Evolutionary conservation across 1,284 basidiomycete genomes (phyloP), one percentile per base, ranked within the genome.

Genomic region (Cutaneotrichosporon spelunceum): DNA sequence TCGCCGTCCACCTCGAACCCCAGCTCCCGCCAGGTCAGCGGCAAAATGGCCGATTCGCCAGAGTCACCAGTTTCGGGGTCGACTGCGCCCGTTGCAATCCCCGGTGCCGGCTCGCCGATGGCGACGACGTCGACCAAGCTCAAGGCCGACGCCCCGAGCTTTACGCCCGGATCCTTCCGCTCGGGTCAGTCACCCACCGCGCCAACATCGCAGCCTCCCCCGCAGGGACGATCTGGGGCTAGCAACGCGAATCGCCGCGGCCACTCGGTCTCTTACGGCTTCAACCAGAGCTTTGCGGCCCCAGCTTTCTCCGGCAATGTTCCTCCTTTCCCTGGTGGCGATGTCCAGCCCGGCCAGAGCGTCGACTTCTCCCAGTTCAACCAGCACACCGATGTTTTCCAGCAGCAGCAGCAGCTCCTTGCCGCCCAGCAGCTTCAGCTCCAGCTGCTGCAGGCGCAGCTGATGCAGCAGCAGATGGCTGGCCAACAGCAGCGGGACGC

Each of bases 131-230:
- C 65, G 24, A 75, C 72, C 34, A 75, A 75, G 61, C 67, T 79
- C 64, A 78, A 79, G 63, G 74, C 78, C 16, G 76, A 78, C 60
- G 78, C 78, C 3, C 75, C 75, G n/a, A 73, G 69, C 48, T 79
- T 79, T 48, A 77, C 74, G 2, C 78, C 78, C 29, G 64, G 61
- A 16, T 66, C 64, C 3, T 50, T 66, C 19, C 61, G 61, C 23
- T 56, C 58, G 21, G 62, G 61, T 33, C 45, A 36, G 30, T 66
- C 64, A 8, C 64, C 64, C 6, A 63, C 50, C 7, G 44, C 59
- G 23, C 53, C 61, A 6, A 56, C 54, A 23, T 49, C 39, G 54
- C 52, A 58, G 53, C 19, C 24, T 49, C 57, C 55, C n/a, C 36
- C 26, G 55, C 21, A 26, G 27, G 27, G 21, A 39, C 53, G 39